Evolutionary conservation across 2,329 filamentous ascomycete genomes (phyloP).

Genomic region (Aschersonia sp.): DNA sequence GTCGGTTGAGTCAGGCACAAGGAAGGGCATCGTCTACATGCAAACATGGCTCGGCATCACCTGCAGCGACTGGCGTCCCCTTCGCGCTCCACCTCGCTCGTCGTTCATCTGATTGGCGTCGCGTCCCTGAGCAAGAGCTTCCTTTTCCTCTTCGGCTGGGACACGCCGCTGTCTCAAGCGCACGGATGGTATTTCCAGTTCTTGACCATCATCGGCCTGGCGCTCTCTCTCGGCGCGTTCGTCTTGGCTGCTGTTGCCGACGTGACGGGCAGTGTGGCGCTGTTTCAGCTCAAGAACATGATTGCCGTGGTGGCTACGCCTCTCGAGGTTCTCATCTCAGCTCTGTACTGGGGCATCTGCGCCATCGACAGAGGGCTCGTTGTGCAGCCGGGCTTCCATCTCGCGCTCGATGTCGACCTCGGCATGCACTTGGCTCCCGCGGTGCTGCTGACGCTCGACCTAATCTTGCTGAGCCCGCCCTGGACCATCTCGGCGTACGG

Average conservation of each 20-base stretch:
- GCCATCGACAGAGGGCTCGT: slow-evolving; percentile 38
- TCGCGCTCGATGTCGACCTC: slow-evolving; percentile 42
- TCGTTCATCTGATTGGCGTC: slow-evolving; percentile 45
- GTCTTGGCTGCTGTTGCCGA: slow-evolving; percentile 47
- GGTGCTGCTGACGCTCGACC: slow-evolving; percentile 47
- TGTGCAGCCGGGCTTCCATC: slow-evolving; percentile 37
- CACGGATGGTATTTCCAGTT: slow-evolving; percentile 60
- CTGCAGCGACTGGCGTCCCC: slow-evolving; percentile 53
- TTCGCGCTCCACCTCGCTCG: slow-evolving; percentile 45
- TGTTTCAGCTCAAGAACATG: slow-evolving; percentile 54
- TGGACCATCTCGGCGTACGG: slow-evolving; percentile 51
- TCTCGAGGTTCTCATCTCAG: slow-evolving; percentile 53
- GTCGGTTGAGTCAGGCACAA: too few species aligned
- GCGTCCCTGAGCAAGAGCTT: slow-evolving; percentile 39
- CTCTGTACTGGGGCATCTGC: slow-evolving; percentile 59
- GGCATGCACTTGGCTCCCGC: slow-evolving; percentile 54
- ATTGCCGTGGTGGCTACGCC: slow-evolving; percentile 52
- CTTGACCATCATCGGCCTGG: slow-evolving; percentile 59
- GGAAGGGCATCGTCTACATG: not conserved
- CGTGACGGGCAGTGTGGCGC: slow-evolving; percentile 36
- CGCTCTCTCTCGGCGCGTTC: slow-evolving; percentile 47
- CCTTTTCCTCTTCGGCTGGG: slow-evolving; percentile 32
- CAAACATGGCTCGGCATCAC: slow-evolving; percentile 35
- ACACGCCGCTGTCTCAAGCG: slow-evolving; percentile 36
- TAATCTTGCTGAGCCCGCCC: slow-evolving; percentile 55